phyloP scores from a whole-genome alignment of 441 rosid species.

The Hypseocharis bilobata region DNA sequence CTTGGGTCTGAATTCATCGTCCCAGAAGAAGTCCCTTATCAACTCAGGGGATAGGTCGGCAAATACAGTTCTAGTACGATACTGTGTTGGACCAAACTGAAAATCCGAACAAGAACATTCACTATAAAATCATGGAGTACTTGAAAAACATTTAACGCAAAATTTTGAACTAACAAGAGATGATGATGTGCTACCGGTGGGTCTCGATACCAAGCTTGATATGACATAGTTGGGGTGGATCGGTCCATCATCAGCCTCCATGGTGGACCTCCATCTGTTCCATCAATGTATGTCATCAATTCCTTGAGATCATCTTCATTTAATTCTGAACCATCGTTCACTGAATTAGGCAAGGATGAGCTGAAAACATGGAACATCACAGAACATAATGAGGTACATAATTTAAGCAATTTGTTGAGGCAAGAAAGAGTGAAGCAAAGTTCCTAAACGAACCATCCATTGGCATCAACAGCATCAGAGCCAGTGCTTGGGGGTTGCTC shows the following conservation, averaged over 20 bases:
- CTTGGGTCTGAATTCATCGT: conserved; percentile 58
- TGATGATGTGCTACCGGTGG: conserved; percentile 36
- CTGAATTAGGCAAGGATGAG: not conserved
- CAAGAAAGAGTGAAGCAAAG: too few relatives aligned
- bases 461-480: not conserved
- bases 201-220: conserved; percentile 73
- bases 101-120: conserved; percentile 4
- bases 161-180: not conserved
- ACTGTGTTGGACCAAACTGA: conserved; percentile 66
- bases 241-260: conserved; percentile 75
- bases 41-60: conserved; percentile 54
- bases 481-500: not conserved
- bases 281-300: not conserved
- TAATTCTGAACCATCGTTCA: not conserved
- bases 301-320: not conserved
- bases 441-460: too few relatives aligned
- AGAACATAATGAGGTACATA: too few relatives aligned
- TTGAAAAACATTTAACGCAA: not conserved
- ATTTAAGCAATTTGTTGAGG: too few relatives aligned
- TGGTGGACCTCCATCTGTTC: conserved; percentile 49
- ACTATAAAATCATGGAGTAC: not conserved
- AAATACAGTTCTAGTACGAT: conserved; percentile 50
- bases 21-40: conserved; percentile 81
- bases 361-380: not conserved
- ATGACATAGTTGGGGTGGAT: conserved; percentile 46